These are phyloP conservation scores for Fomitopsis serialis DNA, from an alignment of 768 basidiomycete species.

Conservation along the genomic window DNA sequence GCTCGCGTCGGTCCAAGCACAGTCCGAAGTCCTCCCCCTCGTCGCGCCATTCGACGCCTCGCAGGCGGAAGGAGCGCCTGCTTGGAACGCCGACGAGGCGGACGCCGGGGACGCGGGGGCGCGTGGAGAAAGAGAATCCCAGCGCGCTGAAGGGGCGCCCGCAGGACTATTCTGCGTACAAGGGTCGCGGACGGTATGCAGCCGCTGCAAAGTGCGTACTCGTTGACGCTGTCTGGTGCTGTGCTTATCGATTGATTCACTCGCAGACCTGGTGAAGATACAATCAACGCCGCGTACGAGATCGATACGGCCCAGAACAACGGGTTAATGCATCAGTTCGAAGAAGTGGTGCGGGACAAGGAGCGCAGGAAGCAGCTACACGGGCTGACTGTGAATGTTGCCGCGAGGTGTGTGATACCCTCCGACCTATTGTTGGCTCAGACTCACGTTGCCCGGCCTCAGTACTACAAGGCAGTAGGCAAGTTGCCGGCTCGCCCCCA, in stretches of 20 bases:
- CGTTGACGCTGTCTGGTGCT: conserved; percentile 26
- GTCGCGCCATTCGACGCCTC: not conserved
- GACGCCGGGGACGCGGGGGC: not conserved
- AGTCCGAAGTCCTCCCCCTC: not conserved
- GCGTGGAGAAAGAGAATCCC: conserved; percentile 9
- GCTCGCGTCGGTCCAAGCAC: not conserved
- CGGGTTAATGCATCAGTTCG: conserved; percentile 63
- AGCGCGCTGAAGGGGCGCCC: conserved; percentile 3
- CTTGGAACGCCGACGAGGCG: not conserved
- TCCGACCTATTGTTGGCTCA: not conserved
- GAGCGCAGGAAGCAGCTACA: conserved; percentile 60
- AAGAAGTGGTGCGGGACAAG: conserved; percentile 69
- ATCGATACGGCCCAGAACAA: conserved; percentile 64
- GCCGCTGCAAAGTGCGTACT: conserved; percentile 18
- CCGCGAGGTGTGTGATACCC: conserved; percentile 48
- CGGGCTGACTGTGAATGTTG: conserved; percentile 84
- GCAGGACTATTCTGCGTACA: conserved; percentile 13
- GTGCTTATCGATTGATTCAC: conserved; percentile 39
- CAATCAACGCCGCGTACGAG: conserved; percentile 61
- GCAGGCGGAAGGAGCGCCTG: not conserved
- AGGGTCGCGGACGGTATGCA: conserved; percentile 16
- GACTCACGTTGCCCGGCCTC: not conserved
- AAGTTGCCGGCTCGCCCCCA: conserved; percentile 61
- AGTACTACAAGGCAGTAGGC: conserved; percentile 81
- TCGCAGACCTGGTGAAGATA: conserved; percentile 30